Evolutionary conservation across 2,329 filamentous ascomycete species (phyloP).

Genomic region (Xylogone sp.): DNA sequence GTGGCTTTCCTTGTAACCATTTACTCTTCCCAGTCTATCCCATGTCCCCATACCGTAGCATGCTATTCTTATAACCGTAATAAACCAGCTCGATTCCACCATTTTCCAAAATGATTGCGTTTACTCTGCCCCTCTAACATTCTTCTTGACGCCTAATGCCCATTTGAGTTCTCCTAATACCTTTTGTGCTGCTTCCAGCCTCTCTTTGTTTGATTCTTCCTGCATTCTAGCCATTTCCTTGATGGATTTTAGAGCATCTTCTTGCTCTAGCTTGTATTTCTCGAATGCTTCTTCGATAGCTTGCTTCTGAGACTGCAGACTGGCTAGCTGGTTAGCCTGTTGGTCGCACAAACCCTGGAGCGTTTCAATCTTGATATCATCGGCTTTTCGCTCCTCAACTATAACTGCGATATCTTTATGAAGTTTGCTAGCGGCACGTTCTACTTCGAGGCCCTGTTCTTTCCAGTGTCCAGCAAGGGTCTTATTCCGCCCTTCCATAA

Average conservation of each 20-base stretch:
- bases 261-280: constrained; percentile 61
- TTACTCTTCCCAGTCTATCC: neutral
- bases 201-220: constrained; percentile 57
- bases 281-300: constrained; percentile 58
- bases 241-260: constrained; percentile 56
- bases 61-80: neutral
- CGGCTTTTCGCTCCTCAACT: constrained; percentile 48
- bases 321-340: constrained; percentile 64
- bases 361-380: constrained; percentile 60
- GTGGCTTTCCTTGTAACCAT: neutral
- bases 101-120: neutral
- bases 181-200: constrained; percentile 54
- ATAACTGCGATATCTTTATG: constrained; percentile 51
- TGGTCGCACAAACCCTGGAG: constrained; percentile 69
- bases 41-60: neutral
- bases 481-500: constrained; percentile 69
- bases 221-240: constrained; percentile 52
- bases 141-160: constrained; percentile 66
- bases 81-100: neutral
- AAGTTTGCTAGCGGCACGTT: constrained; percentile 46
- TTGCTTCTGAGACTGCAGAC: constrained; percentile 57
- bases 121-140: constrained; percentile 52
- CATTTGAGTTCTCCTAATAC: constrained; percentile 68
- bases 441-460: constrained; percentile 60
- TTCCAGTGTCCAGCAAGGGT: constrained; percentile 63